Evolutionary conservation across 768 basidiomycete species (phyloP).

Genomic region (Russula foetens): DNA sequence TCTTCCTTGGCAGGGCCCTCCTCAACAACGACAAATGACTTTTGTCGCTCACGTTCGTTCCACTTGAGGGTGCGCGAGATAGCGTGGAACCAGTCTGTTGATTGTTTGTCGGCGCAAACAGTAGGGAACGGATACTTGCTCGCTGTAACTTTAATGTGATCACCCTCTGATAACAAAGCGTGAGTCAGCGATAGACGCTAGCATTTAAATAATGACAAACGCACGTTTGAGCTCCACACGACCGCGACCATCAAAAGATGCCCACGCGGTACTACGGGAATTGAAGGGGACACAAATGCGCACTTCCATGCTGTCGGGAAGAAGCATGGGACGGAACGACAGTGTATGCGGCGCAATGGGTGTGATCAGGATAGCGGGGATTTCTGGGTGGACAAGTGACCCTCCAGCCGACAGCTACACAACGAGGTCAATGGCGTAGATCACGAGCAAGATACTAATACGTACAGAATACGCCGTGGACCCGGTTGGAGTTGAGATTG

Average conservation of each 20-base stretch:
- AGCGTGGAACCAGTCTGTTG: slow-evolving; percentile 97
- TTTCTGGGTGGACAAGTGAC: slow-evolving; percentile 95
- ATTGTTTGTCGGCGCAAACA: slow-evolving; percentile 95
- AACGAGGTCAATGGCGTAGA: slow-evolving; percentile 12
- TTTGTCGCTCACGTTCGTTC: slow-evolving; percentile 98
- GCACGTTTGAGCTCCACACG: slow-evolving; percentile 91
- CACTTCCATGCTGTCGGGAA: slow-evolving; percentile 97
- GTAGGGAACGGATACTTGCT: slow-evolving; percentile 98
- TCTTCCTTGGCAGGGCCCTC: slow-evolving; percentile 52
- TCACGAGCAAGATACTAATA: slow-evolving; percentile 12
- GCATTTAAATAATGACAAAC: slow-evolving; percentile 23
- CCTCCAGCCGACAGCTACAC: slow-evolving; percentile 82
- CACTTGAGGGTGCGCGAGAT: slow-evolving; percentile 96
- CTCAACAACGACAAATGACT: slow-evolving; percentile 97
- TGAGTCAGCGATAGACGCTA: slow-evolving; percentile 6
- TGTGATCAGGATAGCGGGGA: slow-evolving; percentile 91
- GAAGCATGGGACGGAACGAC: slow-evolving; percentile 96
- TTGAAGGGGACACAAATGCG: slow-evolving; percentile 99
- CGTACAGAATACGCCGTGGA: slow-evolving; percentile 96
- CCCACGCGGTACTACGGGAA: slow-evolving; percentile 97
- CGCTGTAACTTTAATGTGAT: slow-evolving; percentile 97
- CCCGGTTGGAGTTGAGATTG: slow-evolving; percentile 92
- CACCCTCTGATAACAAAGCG: slow-evolving; percentile 63
- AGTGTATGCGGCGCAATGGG: slow-evolving; percentile 98
- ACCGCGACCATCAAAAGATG: slow-evolving; percentile 95